These are phyloP conservation scores for Sugiyamaella valdiviana DNA, from an alignment of 805 yeast genomes.

Conservation along the genomic window DNA sequence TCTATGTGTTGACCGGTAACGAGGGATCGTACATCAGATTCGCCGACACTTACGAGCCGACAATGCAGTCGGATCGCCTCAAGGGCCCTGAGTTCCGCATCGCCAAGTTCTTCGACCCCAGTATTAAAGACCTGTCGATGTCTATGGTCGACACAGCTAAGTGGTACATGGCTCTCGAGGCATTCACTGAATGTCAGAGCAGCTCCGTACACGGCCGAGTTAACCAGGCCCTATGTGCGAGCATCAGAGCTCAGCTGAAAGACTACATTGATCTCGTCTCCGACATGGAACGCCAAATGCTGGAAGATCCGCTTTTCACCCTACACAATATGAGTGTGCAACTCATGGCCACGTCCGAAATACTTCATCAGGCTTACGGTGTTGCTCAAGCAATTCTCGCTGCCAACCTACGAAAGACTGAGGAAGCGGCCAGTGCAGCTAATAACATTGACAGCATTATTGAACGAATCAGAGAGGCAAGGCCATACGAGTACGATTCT, in stretches of 20 bases:
- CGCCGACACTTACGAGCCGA: slow-evolving; percentile 53
- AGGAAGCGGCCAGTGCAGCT: slow-evolving; percentile 24
- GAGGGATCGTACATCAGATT: slow-evolving; percentile 77
- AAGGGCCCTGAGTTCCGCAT: slow-evolving; percentile 72
- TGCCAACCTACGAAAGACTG: slow-evolving; percentile 34
- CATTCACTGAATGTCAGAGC: slow-evolving; percentile 58
- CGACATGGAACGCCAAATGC: slow-evolving; percentile 49
- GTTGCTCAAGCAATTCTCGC: slow-evolving; percentile 43
- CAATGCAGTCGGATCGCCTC: slow-evolving; percentile 37
- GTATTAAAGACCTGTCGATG: slow-evolving; percentile 63
- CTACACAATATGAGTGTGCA: slow-evolving; percentile 54
- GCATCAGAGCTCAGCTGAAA: slow-evolving; percentile 43
- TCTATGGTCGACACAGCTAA: slow-evolving; percentile 58
- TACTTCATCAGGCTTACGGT: slow-evolving; percentile 52
- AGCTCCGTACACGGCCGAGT: slow-evolving; percentile 57
- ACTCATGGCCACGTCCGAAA: slow-evolving; percentile 34
- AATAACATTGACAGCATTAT: slow-evolving; percentile 5
- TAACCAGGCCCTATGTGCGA: slow-evolving; percentile 64
- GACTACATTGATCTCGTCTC: slow-evolving; percentile 27
- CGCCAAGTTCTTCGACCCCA: slow-evolving; percentile 64
- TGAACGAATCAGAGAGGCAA: slow-evolving; percentile 4
- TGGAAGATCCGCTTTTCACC: slow-evolving; percentile 45
- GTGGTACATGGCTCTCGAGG: slow-evolving; percentile 49
- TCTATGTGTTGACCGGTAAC: slow-evolving; percentile 50
- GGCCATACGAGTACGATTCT: not conserved